These are phyloP conservation scores for Lentinula novae-zelandiae DNA, from an alignment of 1,284 basidiomycete genomes.

Conservation along the genomic window DNA sequence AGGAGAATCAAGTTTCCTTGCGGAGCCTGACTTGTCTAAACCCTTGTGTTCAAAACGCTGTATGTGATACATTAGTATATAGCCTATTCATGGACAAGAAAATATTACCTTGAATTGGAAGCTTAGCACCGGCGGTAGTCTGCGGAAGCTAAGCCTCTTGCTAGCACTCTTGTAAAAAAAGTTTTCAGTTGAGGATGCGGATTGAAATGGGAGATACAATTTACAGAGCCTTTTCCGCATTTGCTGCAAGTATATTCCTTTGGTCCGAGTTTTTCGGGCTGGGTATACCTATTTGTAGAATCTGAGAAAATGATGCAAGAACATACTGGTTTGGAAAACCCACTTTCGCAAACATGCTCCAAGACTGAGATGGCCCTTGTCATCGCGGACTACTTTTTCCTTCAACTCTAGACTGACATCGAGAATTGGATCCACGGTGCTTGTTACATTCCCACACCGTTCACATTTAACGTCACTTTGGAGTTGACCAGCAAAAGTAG, in stretches of 20 bases:
- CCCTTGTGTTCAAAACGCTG: conserved; percentile 92
- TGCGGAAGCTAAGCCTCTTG: conserved; percentile 82
- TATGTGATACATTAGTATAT: neutral
- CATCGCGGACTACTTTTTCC: conserved; percentile 41
- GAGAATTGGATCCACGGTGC: conserved; percentile 85
- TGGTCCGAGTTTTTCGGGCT: conserved; percentile 66
- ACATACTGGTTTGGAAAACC: conserved; percentile 11
- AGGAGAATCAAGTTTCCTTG: conserved; percentile 83
- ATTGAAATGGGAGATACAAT: conserved; percentile 5
- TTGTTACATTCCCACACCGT: conserved; percentile 70
- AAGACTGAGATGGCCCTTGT: conserved; percentile 45
- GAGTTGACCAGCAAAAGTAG: conserved; percentile 84
- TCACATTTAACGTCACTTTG: conserved; percentile 91
- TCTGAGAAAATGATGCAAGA: neutral
- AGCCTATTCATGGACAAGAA: neutral
- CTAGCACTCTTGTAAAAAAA: conserved; percentile 55
- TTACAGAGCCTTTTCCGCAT: conserved; percentile 64
- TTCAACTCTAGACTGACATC: conserved; percentile 89
- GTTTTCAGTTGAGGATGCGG: conserved; percentile 14
- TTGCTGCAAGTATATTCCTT: conserved; percentile 75
- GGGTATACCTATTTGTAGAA: conserved; percentile 56
- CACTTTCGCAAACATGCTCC: conserved; percentile 69
- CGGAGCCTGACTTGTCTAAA: conserved; percentile 48
- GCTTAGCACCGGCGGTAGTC: conserved; percentile 87
- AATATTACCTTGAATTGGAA: conserved; percentile 88